Percentiles rank a stretch among this genome's conserved stretches.
phyloP scores from a whole-genome alignment of 306 rosid genomes.

The Pterocarpus macrocarpus region DNA sequence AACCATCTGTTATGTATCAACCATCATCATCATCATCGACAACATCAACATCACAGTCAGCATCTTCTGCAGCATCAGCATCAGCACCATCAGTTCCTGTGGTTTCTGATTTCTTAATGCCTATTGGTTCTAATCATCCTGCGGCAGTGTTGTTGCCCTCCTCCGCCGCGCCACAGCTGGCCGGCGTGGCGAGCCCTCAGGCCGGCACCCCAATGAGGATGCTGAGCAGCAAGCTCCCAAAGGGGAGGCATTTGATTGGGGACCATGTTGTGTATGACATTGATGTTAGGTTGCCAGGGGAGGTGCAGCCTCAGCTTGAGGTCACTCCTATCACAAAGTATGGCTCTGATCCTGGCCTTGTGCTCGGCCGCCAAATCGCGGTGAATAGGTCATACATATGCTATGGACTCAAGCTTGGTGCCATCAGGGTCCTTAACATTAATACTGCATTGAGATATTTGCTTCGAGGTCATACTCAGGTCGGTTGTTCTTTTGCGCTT shows the following conservation, averaged over 20 bases:
- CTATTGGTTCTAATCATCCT: constrained; percentile 19
- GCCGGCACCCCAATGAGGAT: constrained; percentile 58
- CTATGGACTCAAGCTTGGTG: constrained; percentile 78
- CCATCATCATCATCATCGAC: constrained; percentile 21
- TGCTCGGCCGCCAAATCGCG: constrained; percentile 76
- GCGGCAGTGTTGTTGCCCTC: constrained; percentile 23
- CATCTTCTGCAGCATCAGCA: constrained; percentile 6
- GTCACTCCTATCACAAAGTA: constrained; percentile 84
- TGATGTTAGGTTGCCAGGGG: constrained; percentile 65
- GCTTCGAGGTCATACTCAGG: constrained; percentile 86
- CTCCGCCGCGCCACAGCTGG: neutral
- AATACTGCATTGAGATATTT: constrained; percentile 72
- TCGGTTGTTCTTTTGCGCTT: constrained; percentile 34
- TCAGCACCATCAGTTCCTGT: neutral
- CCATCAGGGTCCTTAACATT: constrained; percentile 75
- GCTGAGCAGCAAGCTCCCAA: constrained; percentile 66
- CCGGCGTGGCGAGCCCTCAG: constrained; percentile 40
- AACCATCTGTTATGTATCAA: constrained; percentile 33
- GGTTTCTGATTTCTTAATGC: constrained; percentile 50
- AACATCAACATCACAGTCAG: neutral
- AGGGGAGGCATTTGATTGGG: constrained; percentile 70
- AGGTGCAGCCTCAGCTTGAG: constrained; percentile 79
- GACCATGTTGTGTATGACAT: constrained; percentile 63
- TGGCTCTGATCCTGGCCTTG: constrained; percentile 74
- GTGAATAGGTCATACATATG: constrained; percentile 78